phyloP scores from a whole-genome alignment of 495 filamentous ascomycete genomes.

The Massariosphaeria phaeospora region DNA sequence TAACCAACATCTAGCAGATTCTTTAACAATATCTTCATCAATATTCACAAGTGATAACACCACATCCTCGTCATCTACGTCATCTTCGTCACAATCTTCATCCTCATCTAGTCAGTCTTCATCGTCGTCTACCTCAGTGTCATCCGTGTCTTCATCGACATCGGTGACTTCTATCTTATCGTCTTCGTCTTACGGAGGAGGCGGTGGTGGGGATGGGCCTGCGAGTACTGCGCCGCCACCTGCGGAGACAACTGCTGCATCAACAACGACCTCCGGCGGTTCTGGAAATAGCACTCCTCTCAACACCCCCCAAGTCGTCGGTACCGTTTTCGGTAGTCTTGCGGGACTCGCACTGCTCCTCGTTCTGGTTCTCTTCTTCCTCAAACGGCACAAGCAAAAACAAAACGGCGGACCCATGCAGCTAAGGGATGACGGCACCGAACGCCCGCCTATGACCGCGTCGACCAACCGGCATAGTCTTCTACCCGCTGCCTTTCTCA shows the following conservation, averaged over 20 bases:
- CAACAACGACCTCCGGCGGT: not conserved
- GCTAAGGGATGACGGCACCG: conserved; percentile 7
- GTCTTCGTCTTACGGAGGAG: too few species aligned
- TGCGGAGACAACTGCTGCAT: not conserved
- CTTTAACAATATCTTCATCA: not conserved
- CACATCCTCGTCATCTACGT: not conserved
- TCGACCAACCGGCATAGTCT: conserved; percentile 13
- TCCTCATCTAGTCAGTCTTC: not conserved
- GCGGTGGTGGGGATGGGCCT: conserved; percentile 1
- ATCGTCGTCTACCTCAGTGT: not conserved
- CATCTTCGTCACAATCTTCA: conserved; percentile 3
- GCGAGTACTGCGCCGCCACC: not conserved
- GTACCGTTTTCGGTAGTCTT: conserved; percentile 30
- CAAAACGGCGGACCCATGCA: conserved; percentile 7
- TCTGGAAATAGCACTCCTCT: conserved; percentile 2
- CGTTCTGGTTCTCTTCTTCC: conserved; percentile 16
- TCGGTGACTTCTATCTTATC: too few species aligned
- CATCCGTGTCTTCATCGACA: not conserved
- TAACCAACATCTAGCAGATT: not conserved
- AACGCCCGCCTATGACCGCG: conserved; percentile 17
- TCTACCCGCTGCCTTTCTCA: conserved; percentile 27
- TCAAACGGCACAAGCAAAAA: conserved; percentile 28
- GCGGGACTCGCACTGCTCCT: conserved; percentile 28
- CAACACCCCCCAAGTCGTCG: conserved; percentile 27
- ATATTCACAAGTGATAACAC: conserved; percentile 3